A percentile compares a stretch with the other conserved stretches of the same genome.
phyloP scores from a whole-genome alignment of 352 stramenopile species.

The Phytophthora syringae region DNA sequence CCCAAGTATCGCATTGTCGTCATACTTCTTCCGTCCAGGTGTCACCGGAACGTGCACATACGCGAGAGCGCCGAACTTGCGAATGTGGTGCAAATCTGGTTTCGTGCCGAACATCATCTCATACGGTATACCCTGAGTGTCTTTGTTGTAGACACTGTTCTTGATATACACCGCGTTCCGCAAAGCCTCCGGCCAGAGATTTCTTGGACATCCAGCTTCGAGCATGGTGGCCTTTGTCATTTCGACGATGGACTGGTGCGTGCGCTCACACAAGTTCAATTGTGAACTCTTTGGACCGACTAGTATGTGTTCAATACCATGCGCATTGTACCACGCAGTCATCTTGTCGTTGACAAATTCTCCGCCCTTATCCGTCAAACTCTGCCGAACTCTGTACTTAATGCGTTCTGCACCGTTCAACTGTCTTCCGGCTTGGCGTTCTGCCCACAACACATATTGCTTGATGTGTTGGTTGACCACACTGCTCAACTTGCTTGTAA shows the following conservation, averaged over 20 bases:
- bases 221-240: neutral
- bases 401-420: neutral
- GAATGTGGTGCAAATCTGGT: neutral
- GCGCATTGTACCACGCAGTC: neutral
- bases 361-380: neutral
- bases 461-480: neutral
- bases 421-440: neutral
- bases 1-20: neutral
- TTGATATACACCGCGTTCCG: neutral
- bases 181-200: neutral
- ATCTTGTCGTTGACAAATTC: neutral
- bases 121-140: neutral
- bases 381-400: neutral
- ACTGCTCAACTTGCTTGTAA: neutral
- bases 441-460: neutral
- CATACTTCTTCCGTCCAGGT: neutral
- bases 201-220: neutral
- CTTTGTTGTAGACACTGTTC: neutral
- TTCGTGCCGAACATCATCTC: neutral
- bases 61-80: neutral
- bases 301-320: neutral
- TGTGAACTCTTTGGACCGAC: neutral
- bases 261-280: neutral
- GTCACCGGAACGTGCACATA: neutral
- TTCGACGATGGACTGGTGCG: neutral